Conservation (phyloP, 352 stramenopile species). For the Blastocystis sp. region DNA sequence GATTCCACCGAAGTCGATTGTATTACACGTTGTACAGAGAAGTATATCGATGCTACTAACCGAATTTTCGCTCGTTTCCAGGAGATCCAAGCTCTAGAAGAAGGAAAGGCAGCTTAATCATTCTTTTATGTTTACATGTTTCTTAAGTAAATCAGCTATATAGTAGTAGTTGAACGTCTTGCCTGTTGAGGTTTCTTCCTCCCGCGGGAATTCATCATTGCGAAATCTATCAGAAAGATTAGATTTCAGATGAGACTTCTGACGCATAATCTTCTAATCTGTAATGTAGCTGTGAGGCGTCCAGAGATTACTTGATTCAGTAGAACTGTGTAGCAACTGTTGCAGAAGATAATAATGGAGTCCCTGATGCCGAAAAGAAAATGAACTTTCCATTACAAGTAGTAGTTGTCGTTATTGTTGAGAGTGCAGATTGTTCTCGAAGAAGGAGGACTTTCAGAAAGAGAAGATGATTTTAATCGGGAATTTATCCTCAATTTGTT, state of each 20-base stretch:
- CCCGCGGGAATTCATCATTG: background rate
- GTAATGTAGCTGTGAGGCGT: constrained; percentile 74
- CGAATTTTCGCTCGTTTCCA: constrained; percentile 13
- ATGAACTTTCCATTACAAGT: constrained; percentile 53
- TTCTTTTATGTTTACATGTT: constrained; percentile 1
- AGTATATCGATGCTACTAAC: constrained; percentile 18
- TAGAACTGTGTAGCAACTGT: constrained; percentile 62
- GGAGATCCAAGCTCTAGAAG: constrained; percentile 3
- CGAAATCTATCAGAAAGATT: background rate
- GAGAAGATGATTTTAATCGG: constrained; percentile 78
- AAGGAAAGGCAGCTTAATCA: background rate
- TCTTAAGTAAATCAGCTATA: background rate
- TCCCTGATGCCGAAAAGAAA: constrained; percentile 76
- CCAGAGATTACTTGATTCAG: background rate
- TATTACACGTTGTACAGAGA: background rate
- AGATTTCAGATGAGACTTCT: constrained; percentile 78
- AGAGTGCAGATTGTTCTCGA: constrained; percentile 69
- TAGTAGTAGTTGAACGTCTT: background rate
- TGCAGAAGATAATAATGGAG: constrained; percentile 80
- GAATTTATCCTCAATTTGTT: constrained; percentile 83
- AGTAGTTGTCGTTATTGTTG: background rate
- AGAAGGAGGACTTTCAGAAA: constrained; percentile 76
- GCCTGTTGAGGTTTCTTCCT: background rate
- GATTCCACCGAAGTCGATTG: constrained; percentile 22
- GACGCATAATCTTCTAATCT: constrained; percentile 85